These are phyloP conservation scores for Echinosophora koreensis DNA, from an alignment of 306 rosid species.

Conservation along the genomic window DNA sequence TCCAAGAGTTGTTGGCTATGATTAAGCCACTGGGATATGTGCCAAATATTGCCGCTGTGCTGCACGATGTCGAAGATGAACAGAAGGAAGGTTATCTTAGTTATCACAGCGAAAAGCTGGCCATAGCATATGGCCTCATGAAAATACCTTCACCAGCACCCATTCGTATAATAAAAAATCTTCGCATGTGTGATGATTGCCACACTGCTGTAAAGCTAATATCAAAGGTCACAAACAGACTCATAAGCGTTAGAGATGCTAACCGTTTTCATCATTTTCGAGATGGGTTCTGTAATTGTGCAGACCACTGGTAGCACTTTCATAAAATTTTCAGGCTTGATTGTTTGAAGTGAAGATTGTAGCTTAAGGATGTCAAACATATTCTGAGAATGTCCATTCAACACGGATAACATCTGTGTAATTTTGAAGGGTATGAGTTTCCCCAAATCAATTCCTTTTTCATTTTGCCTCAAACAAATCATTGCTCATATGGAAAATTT, in stretches of 20 bases:
- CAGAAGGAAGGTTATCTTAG: conserved; percentile 79
- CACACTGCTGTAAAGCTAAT: conserved; percentile 77
- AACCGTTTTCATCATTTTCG: conserved; percentile 84
- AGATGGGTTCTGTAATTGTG: conserved; percentile 72
- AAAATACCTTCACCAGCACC: conserved; percentile 70
- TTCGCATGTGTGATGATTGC: conserved; percentile 86
- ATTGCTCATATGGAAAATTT: conserved; percentile 11
- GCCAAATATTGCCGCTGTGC: conserved; percentile 63
- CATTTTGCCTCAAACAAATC: neutral
- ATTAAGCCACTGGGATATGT: conserved; percentile 71
- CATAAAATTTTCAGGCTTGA: neutral
- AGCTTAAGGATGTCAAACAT: conserved; percentile 1
- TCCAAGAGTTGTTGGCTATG: conserved; percentile 68
- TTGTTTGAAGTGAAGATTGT: neutral
- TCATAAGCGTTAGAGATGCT: conserved; percentile 75
- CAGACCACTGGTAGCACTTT: conserved; percentile 72
- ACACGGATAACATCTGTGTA: conserved; percentile 11
- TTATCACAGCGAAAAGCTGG: conserved; percentile 86
- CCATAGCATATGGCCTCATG: conserved; percentile 79
- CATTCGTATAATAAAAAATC: conserved; percentile 78
- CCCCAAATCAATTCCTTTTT: conserved; percentile 13
- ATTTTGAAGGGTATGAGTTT: conserved; percentile 9
- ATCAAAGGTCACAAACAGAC: conserved; percentile 63
- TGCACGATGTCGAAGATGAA: conserved; percentile 78
- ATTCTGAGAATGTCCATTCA: conserved; percentile 7